A percentile compares a stretch with the other conserved stretches of the same genome.
Conservation (phyloP, 352 stramenopile genomes). For the Peronospora tabacina region DNA sequence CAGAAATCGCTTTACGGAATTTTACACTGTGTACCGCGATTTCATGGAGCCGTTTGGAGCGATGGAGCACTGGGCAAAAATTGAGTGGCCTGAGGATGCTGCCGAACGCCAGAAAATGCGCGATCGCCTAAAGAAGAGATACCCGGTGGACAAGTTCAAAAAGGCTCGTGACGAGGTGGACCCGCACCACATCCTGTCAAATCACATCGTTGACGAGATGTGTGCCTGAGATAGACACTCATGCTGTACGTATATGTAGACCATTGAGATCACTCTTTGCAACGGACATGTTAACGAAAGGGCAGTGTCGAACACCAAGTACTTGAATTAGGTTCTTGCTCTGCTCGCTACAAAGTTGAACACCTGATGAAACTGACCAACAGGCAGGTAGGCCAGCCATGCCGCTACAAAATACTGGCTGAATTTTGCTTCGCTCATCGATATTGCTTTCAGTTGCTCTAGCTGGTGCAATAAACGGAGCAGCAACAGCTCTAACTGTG, state of each 20-base stretch:
- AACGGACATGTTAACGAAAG: conserved; percentile 13
- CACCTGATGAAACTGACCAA: conserved; percentile 19
- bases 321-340: conserved; percentile 14
- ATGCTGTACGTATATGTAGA: neutral
- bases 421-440: conserved; percentile 10
- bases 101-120: conserved; percentile 46
- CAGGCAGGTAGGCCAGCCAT: conserved; percentile 31
- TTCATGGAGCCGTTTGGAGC: conserved; percentile 86
- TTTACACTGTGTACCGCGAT: conserved; percentile 85
- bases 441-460: conserved; percentile 5
- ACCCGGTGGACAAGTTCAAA: conserved; percentile 89
- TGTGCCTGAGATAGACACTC: conserved; percentile 23
- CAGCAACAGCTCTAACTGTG: conserved; percentile 28
- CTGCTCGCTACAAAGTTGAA: conserved; percentile 23
- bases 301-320: conserved; percentile 10
- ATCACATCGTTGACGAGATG: conserved; percentile 82
- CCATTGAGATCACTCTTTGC: conserved; percentile 3
- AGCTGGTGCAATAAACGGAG: conserved; percentile 32
- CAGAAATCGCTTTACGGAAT: conserved; percentile 89
- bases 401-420: conserved; percentile 28
- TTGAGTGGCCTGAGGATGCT: conserved; percentile 79
- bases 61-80: conserved; percentile 96
- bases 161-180: conserved; percentile 84
- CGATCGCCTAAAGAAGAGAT: conserved; percentile 65
- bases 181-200: conserved; percentile 89